phyloP scores from a whole-genome alignment of 495 filamentous ascomycete species.

The Ramalina intermedia region DNA sequence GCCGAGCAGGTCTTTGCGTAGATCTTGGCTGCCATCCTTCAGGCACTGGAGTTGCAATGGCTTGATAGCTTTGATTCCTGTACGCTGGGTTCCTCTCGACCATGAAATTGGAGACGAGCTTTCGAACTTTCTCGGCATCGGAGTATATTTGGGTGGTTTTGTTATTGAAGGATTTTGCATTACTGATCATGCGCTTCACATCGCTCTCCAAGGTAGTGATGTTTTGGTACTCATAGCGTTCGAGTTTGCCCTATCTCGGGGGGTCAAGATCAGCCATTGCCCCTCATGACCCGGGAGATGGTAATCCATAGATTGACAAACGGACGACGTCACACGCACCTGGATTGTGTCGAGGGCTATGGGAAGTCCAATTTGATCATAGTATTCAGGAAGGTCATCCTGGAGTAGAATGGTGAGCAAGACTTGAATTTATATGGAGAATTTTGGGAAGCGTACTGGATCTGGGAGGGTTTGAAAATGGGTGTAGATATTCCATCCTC shows the following conservation, averaged over 20 bases:
- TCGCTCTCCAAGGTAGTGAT: slow-evolving; percentile 54
- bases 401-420: slow-evolving; percentile 5
- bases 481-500: slow-evolving; percentile 45
- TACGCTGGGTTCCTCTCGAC: slow-evolving; percentile 61
- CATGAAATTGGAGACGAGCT: slow-evolving; percentile 63
- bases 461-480: slow-evolving; percentile 57
- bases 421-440: neutral
- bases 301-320: neutral
- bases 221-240: slow-evolving; percentile 43
- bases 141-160: slow-evolving; percentile 49
- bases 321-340: slow-evolving; percentile 16
- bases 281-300: neutral
- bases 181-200: slow-evolving; percentile 62
- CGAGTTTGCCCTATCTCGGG: slow-evolving; percentile 37
- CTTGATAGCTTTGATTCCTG: slow-evolving; percentile 40
- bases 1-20: neutral
- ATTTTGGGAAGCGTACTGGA: slow-evolving; percentile 18
- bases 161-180: slow-evolving; percentile 60
- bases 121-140: slow-evolving; percentile 62
- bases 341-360: slow-evolving; percentile 65
- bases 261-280: neutral
- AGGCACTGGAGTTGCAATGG: slow-evolving; percentile 48
- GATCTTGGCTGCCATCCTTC: slow-evolving; percentile 14
- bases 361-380: slow-evolving; percentile 53
- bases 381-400: slow-evolving; percentile 55